phyloP scores from a whole-genome alignment of 257 asterid genomes.

The Lycium barbarum region DNA sequence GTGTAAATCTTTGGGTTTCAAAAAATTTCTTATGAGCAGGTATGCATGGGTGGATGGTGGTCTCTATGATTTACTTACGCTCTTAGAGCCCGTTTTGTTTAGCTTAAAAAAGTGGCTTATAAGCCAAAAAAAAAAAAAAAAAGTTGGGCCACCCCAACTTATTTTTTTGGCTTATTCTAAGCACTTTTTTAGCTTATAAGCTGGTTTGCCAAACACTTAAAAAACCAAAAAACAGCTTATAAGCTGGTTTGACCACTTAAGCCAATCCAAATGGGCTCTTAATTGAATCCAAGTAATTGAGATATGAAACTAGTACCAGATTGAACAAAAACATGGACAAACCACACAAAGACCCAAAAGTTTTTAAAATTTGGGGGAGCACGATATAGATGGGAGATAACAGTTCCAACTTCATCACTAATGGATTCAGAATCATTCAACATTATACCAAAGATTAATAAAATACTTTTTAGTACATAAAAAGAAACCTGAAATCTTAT shows the following conservation, averaged over 20 bases:
- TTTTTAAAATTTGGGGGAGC: neutral
- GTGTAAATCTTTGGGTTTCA: neutral
- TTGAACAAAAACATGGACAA: neutral
- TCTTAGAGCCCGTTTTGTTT: neutral
- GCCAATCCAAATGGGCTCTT: neutral
- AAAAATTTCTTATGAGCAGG: neutral
- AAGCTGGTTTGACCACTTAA: too few species aligned
- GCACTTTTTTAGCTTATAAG: too few species aligned
- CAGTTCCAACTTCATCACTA: neutral
- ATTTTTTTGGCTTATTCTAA: too few species aligned
- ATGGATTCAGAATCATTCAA: constrained; percentile 22
- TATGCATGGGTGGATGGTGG: neutral
- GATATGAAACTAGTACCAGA: constrained; percentile 6
- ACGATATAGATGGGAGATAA: neutral
- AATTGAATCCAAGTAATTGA: constrained; percentile 21
- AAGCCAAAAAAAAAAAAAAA: too few species aligned
- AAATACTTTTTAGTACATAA: neutral
- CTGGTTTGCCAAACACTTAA: too few species aligned
- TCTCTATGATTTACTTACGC: neutral
- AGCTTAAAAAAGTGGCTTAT: too few species aligned
- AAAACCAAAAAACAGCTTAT: too few species aligned
- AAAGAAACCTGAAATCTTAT: neutral
- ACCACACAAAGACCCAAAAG: neutral
- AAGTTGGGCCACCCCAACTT: too few species aligned
- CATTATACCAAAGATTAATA: neutral